phyloP scores from a whole-genome alignment of 108 stramenopile species.

The Fistulifera pelliculosa region DNA sequence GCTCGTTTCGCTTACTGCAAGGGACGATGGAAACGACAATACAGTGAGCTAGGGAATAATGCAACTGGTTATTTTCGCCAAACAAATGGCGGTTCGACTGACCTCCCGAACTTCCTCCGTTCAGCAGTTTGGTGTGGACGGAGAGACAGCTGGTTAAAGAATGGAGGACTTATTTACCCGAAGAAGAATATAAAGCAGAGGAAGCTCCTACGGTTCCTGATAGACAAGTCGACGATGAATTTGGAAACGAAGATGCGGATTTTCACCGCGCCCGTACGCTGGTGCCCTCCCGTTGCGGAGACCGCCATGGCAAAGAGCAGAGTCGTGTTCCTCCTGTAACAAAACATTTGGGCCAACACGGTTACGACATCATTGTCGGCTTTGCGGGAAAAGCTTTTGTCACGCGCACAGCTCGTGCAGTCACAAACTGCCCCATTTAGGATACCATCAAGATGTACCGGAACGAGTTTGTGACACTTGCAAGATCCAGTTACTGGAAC shows the following conservation, averaged over 20 bases:
- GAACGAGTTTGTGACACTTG: slow-evolving; percentile 81
- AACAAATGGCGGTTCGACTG: neutral
- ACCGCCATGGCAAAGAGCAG: slow-evolving; percentile 60
- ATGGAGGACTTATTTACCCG: slow-evolving; percentile 65
- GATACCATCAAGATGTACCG: slow-evolving; percentile 68
- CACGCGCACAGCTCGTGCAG: slow-evolving; percentile 44
- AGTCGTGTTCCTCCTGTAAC: slow-evolving; percentile 56
- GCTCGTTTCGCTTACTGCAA: slow-evolving; percentile 29
- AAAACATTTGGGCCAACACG: slow-evolving; percentile 75
- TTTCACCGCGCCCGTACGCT: slow-evolving; percentile 59
- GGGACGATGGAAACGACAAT: slow-evolving; percentile 36
- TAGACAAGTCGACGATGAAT: neutral
- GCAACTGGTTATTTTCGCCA: slow-evolving; percentile 23
- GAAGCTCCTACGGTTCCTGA: neutral
- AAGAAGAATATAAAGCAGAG: slow-evolving; percentile 9
- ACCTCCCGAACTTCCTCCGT: slow-evolving; percentile 28
- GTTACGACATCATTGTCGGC: slow-evolving; percentile 87
- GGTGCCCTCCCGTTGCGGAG: slow-evolving; percentile 51
- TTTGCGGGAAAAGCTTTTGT: slow-evolving; percentile 84
- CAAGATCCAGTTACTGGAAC: slow-evolving; percentile 57
- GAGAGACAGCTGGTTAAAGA: slow-evolving; percentile 78
- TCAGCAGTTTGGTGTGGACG: slow-evolving; percentile 67
- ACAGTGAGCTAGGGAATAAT: slow-evolving; percentile 38
- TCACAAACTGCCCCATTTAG: slow-evolving; percentile 74
- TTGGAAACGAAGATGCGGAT: slow-evolving; percentile 13